phyloP scores from a whole-genome alignment of 768 basidiomycete species.

The Amanita subjunquillea region DNA sequence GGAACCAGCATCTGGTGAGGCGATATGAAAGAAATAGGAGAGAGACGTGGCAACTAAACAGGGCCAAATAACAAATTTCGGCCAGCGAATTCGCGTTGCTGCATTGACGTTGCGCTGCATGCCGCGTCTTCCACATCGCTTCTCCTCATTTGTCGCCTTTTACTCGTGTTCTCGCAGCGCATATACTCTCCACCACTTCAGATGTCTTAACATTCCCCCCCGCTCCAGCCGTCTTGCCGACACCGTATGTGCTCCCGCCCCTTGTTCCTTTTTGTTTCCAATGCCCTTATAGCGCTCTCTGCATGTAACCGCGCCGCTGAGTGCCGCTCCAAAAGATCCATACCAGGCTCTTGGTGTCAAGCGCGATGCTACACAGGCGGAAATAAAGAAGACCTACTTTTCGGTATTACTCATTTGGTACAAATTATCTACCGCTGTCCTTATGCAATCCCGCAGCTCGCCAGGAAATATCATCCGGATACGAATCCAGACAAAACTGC shows the following conservation, averaged over 20 bases:
- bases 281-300: conserved; percentile 48
- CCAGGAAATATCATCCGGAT: conserved; percentile 97
- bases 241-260: conserved; percentile 25
- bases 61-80: conserved; percentile 25
- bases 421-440: background rate
- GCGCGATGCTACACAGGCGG: conserved; percentile 70
- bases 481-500: conserved; percentile 90
- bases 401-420: conserved; percentile 38
- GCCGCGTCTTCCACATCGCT: conserved; percentile 37
- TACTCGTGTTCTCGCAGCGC: conserved; percentile 44
- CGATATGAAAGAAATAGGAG: no score
- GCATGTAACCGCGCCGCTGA: conserved; percentile 53
- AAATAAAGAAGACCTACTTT: conserved; percentile 98
- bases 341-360: conserved; percentile 86
- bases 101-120: background rate
- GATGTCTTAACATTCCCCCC: conserved; percentile 20
- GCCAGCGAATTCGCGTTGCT: background rate
- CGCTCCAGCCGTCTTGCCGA: conserved; percentile 19
- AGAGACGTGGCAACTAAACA: conserved; percentile 46
- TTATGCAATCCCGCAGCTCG: conserved; percentile 49
- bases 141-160: conserved; percentile 47
- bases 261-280: conserved; percentile 11
- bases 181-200: conserved; percentile 27
- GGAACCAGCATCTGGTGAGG: conserved; percentile 33
- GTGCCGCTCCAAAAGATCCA: conserved; percentile 66